Base-by-base conservation (phyloP, 305 asterid genomes). In the Caryopteris hybrid region DNA sequence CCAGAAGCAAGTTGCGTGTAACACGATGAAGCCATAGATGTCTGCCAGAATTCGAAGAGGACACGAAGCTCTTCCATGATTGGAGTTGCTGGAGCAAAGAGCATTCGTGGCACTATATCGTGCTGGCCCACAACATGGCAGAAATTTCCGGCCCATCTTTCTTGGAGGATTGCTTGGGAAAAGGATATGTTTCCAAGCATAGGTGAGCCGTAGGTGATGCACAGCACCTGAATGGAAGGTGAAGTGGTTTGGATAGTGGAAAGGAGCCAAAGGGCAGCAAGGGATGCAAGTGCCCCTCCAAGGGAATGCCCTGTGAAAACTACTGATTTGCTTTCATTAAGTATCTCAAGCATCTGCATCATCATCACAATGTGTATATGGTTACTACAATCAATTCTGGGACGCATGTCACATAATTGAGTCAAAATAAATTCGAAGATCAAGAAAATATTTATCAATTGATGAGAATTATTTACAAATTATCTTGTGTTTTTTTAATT, bases 281-380 rank as follows among this genome's bases (percentile, higher is more conserved):
- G 88, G 12, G 95, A 83, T 25, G 98, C 98, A 23, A 92, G 38
- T 16, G 95, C 74, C 23, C 98, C 96, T 69, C 96, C 98, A 25
- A 89, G 64, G 12, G 96, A 92, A 47, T 84, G 95, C 1, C 98
- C 98, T 0, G 92, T 87, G 69, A 86, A 77, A 11, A 89, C 82
- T n/a, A 92, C 58, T 39, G 92, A 86, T 70, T 85, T 86, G 88
- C 86, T 66, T 17, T 68, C 80, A 50, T 73, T 73, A 72, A 81
- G 41, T 60, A 92, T 73, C 70, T 83, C 88, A 45, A 52, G 64
- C 79, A 92, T 84, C 98, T 92, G 93, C 81, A 83, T 43, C 42
- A 17, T 13, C 22, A 67, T n/a, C n/a, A n/a, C n/a, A n/a, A n/a
- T n/a, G n/a, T n/a, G n/a, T n/a, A n/a, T n/a, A n/a, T n/a, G n/a